Base-by-base conservation (phyloP, 2,329 filamentous ascomycete genomes). In the Colletotrichum melonis region DNA sequence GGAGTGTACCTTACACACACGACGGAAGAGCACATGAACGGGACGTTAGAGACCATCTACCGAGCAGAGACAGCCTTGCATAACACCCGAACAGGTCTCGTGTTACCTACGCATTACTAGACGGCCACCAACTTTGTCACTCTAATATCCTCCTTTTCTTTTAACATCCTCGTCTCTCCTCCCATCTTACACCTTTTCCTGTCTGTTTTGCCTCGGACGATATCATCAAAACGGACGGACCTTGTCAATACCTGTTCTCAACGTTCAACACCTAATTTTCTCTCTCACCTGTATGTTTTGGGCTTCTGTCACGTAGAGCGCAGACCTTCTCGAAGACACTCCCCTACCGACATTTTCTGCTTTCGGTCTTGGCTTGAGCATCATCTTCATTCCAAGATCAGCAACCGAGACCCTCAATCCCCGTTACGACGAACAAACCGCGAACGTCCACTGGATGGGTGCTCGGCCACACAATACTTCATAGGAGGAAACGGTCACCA, bases 21-120 rank as follows among this genome's bases (percentile, higher is more conserved):
- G 32, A 66, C 30, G 9, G 46, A 65, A 65, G 49, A 52, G 63
- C 63, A 65, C 63, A 56, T 65, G 63, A 42, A 56, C 49, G 22
- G 63, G 55, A 19, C 55, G 30, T 65, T 55, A 8, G n/a, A 64
- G 63, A 32, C 32, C 30, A 42, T 57, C 32, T 46, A 52, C 52
- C 52, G 32, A 57, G 63, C n/a, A 55, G 32, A 56, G 32, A 65
- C 52, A 46, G 52, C 38, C 63, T 52, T 35, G 24, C 52, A 65
- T 57, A 28, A 46, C 63, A 56, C 22, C 63, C 52, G 38, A 54
- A 24, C 63, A 42, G 52, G 22, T n/a, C 32, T 32, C 52, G 52
- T 57, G 49, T 28, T 26, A 55, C 30, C 22, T 55, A 24, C 19
- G 11, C 52, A 56, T 26, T 24, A 65, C 24, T 52, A 65, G 28